A percentile compares a stretch with the other conserved stretches of the same genome.
Conservation (phyloP, 73 alveolate genomes). For the Paramecium octaurelia region DNA sequence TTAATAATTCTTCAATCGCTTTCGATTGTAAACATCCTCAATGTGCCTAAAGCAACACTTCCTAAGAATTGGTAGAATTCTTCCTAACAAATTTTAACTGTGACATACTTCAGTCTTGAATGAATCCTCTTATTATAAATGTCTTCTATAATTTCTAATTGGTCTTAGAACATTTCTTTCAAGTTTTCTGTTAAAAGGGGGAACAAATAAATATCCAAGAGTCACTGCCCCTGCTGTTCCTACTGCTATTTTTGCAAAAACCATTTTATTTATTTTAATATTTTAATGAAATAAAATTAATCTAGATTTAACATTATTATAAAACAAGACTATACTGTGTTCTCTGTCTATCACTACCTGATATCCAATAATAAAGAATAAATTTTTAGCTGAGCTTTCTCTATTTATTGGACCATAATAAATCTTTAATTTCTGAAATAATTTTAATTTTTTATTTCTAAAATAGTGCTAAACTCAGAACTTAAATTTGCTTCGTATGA, state of each 20-base stretch:
- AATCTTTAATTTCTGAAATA: no score
- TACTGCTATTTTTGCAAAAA: background rate
- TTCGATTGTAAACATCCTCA: constrained; percentile 38
- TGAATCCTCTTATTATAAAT: background rate
- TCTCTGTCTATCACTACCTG: background rate
- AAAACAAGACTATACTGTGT: background rate
- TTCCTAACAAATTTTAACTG: background rate
- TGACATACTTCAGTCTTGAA: constrained; percentile 3
- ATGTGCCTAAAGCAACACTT: background rate
- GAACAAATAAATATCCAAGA: constrained; percentile 1
- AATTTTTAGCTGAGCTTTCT: no score
- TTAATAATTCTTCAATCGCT: constrained; percentile 2
- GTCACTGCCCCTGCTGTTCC: constrained; percentile 3
- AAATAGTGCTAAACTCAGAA: no score
- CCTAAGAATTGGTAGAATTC: constrained; percentile 9
- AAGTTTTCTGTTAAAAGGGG: constrained; percentile 20
- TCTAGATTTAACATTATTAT: background rate
- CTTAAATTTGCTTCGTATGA: no score
- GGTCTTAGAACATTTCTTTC: constrained; percentile 34
- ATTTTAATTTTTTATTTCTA: no score
- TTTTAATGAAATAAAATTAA: background rate
- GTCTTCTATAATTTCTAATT: constrained; percentile 39
- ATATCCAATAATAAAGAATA: no score
- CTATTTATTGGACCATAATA: no score
- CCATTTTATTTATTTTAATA: background rate